Percentiles rank a stretch among this genome's conserved stretches.
Conservation (phyloP, 1,139 yeast genomes). For the Maudiozyma humilis region DNA sequence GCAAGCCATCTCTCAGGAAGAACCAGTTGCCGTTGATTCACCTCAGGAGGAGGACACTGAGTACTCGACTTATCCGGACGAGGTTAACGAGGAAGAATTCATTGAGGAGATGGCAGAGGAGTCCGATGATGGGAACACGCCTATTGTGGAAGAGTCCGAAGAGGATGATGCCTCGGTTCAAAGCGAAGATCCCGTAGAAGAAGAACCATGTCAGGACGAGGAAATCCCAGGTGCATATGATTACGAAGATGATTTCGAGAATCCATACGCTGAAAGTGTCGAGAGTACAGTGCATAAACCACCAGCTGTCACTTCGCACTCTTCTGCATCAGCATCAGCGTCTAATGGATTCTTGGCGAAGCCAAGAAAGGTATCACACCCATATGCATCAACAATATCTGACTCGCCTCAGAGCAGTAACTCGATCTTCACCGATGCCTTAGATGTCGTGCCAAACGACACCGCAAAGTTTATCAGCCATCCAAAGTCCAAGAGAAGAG, state of each 20-base stretch:
- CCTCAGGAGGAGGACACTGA: too few species aligned
- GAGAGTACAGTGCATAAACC: background rate
- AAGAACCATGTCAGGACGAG: too few species aligned
- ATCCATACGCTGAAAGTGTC: conserved; percentile 5
- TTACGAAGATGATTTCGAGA: conserved; percentile 4
- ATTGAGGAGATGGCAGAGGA: too few species aligned
- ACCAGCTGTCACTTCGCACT: too few species aligned
- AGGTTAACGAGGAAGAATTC: too few species aligned
- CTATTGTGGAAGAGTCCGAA: too few species aligned
- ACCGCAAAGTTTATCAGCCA: background rate
- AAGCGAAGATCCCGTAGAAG: too few species aligned
- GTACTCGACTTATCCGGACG: too few species aligned
- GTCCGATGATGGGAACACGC: too few species aligned
- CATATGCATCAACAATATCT: conserved; percentile 4
- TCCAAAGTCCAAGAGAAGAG: background rate
- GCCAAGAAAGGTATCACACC: conserved; percentile 5
- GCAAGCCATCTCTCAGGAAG: too few species aligned
- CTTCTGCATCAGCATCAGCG: background rate
- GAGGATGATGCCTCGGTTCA: too few species aligned
- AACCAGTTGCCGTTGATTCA: too few species aligned
- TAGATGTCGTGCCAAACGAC: conserved; percentile 16
- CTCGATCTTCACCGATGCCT: conserved; percentile 27
- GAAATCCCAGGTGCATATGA: conserved; percentile 3
- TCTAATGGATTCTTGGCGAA: conserved; percentile 1
- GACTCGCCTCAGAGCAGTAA: conserved; percentile 17